Conservation (phyloP, 345 rosid genomes). For the Laguncularia racemosa region DNA sequence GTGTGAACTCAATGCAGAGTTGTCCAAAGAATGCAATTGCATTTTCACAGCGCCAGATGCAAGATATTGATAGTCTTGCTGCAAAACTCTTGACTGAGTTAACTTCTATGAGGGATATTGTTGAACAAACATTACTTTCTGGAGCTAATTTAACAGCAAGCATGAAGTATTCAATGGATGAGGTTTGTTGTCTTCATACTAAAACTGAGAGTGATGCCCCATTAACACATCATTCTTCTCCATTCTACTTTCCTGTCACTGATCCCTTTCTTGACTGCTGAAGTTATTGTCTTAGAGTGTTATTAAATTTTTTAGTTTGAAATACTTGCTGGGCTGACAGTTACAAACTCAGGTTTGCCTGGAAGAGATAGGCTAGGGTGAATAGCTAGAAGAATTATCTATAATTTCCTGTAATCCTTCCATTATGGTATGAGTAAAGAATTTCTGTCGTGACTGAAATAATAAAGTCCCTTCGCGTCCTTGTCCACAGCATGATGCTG, state of each 20-base stretch:
- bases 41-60: constrained; percentile 76
- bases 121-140: constrained; percentile 34
- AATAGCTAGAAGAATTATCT: no score
- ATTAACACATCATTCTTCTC: neutral
- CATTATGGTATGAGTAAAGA: no score
- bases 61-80: constrained; percentile 48
- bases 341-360: no score
- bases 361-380: no score
- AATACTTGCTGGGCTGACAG: no score
- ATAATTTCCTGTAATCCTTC: no score
- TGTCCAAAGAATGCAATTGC: constrained; percentile 62
- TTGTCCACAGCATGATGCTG: no score
- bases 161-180: constrained; percentile 33
- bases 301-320: no score
- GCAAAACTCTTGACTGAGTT: constrained; percentile 55
- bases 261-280: no score
- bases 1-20: constrained; percentile 28
- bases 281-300: no score
- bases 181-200: constrained; percentile 34
- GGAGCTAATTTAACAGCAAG: constrained; percentile 24
- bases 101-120: constrained; percentile 52
- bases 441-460: no score
- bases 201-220: neutral
- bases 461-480: no score
- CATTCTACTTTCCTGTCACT: neutral